Evolutionary conservation across 108 stramenopile species (phyloP), one percentile per base, ranked within the genome.

Genomic region (Skeletonema potamos): DNA sequence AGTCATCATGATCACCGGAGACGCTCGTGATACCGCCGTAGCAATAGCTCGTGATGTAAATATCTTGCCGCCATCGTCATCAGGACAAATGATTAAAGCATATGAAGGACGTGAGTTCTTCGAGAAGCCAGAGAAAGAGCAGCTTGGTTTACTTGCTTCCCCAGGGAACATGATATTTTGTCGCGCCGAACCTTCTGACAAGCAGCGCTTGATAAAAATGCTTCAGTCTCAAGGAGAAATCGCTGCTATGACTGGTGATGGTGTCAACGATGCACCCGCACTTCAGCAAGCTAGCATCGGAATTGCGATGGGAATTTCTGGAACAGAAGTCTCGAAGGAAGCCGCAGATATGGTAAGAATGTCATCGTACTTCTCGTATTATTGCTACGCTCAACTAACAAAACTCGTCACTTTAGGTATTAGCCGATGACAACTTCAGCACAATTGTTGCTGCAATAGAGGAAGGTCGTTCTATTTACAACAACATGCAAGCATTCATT

Each of bases 251-350:
- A 99, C 99, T 17, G 99, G 99, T 0, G 96, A 97, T 59, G 98
- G 99, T 20, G 98, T 98, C 58, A 99, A 99, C 71, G 99, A 99
- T 74, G 98, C 98, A 27, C 98, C 98, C 0, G 99, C 99, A 33
- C 57, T 67, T 62, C 64, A 55, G 34, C 95, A 96, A 73, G 96
- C 99, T 4, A 90, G 92, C 7, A 98, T 99, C 71, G 99, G 96
- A 29, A 73, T 97, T 44, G 94, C 96, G 15, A 96, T 97, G 97
- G 96, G 96, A 74, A 93, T 95, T 56, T 81, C 93, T 11, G 96
- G 94, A n/a, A 93, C 91, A 13, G 91, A 92, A 58, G 90, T 91
- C 6, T 81, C 84, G 51, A 89, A 94, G 76, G 87, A 90, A 55
- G 95, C 95, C 3, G 89, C 91, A 28, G 90, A 93, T 66, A 92